Conservation (phyloP, 2,329 filamentous ascomycete species). For the Fusarium clavum region DNA sequence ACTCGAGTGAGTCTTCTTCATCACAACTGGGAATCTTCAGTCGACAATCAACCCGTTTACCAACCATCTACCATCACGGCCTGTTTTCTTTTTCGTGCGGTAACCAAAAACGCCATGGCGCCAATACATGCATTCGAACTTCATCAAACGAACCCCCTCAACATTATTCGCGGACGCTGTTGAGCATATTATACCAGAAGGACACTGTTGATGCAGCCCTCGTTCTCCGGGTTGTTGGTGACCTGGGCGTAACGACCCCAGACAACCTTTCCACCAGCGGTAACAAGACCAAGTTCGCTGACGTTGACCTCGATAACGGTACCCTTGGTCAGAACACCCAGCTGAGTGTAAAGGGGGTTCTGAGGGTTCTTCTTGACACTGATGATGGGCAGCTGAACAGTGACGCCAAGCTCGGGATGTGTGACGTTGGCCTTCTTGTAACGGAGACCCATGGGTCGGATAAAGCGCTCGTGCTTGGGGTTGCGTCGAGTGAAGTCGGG, state of each 20-base stretch:
- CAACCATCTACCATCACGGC: slow-evolving; percentile 34
- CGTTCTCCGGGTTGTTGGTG: slow-evolving; percentile 61
- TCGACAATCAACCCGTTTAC: slow-evolving; percentile 45
- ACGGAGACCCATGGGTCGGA: slow-evolving; percentile 62
- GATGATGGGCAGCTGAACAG: slow-evolving; percentile 86
- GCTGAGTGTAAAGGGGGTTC: slow-evolving; percentile 90
- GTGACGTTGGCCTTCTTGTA: slow-evolving; percentile 68
- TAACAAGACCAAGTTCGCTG: slow-evolving; percentile 89
- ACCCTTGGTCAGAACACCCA: slow-evolving; percentile 89
- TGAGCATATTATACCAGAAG: slow-evolving; percentile 41
- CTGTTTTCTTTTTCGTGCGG: slow-evolving; percentile 36
- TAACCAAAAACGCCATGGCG: slow-evolving; percentile 46
- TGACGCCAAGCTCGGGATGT: slow-evolving; percentile 84
- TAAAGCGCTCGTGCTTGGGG: slow-evolving; percentile 77
- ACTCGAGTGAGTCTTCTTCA: slow-evolving; percentile 46
- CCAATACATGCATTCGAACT: slow-evolving; percentile 46
- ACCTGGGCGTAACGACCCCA: slow-evolving; percentile 82
- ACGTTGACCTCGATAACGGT: slow-evolving; percentile 90
- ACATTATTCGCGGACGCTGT: slow-evolving; percentile 11
- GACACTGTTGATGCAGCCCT: slow-evolving; percentile 52
- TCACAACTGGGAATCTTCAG: slow-evolving; percentile 46
- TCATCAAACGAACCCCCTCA: slow-evolving; percentile 30
- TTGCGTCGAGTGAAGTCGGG: slow-evolving; percentile 89
- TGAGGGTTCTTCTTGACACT: slow-evolving; percentile 76
- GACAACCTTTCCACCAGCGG: slow-evolving; percentile 90